These are phyloP conservation scores for Simmondsia chinensis DNA, from an alignment of 148 eudicot genomes.

Conservation along the genomic window DNA sequence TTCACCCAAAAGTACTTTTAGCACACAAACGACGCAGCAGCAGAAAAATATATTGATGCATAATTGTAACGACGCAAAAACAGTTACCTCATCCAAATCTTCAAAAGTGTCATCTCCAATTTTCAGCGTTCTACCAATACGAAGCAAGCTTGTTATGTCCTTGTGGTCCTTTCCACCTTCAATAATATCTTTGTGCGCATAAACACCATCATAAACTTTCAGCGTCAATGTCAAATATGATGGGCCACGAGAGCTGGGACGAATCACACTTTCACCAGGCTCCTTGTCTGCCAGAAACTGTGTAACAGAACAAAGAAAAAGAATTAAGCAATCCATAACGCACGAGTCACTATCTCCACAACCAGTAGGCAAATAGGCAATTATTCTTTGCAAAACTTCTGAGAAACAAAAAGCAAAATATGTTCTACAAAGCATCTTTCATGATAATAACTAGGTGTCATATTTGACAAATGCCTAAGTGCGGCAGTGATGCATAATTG, in stretches of 20 bases:
- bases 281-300: conserved; percentile 80
- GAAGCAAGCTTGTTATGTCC: conserved; percentile 87
- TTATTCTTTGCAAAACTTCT: too few species aligned
- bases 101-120: conserved; percentile 89
- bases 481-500: too few species aligned
- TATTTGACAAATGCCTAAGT: too few species aligned
- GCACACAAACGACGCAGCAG: too few species aligned
- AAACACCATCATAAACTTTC: conserved; percentile 83
- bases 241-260: conserved; percentile 95
- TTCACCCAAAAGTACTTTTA: too few species aligned
- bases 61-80: not conserved
- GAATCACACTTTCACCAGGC: conserved; percentile 83
- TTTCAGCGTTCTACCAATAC: conserved; percentile 82
- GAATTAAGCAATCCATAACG: conserved; percentile 4
- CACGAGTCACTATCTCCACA: not conserved
- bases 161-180: conserved; percentile 97
- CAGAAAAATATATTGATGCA: not conserved
- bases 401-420: too few species aligned
- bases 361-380: too few species aligned
- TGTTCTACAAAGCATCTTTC: too few species aligned
- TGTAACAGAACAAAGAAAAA: conserved; percentile 5
- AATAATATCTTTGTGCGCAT: conserved; percentile 82
- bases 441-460: too few species aligned
- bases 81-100: conserved; percentile 88
- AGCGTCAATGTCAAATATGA: conserved; percentile 76